phyloP scores from a whole-genome alignment of 352 stramenopile species.

The Salisapilia sapeloensis region DNA sequence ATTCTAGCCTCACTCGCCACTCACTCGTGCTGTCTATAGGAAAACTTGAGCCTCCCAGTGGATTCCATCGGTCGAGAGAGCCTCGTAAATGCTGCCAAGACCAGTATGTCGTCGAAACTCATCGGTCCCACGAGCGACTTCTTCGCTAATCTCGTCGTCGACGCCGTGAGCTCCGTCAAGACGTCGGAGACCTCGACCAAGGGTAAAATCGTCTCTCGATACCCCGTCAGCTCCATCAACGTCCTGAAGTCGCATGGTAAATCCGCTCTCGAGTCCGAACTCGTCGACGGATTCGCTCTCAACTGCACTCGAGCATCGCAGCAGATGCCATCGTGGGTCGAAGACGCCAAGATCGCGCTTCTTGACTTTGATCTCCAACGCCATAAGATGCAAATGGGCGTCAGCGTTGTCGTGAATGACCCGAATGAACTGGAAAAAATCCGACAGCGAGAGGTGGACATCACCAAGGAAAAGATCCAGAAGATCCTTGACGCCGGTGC shows the following conservation, averaged over 20 bases:
- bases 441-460: slow-evolving; percentile 98
- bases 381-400: slow-evolving; percentile 96
- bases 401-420: slow-evolving; percentile 85
- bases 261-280: slow-evolving; percentile 75
- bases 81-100: slow-evolving; percentile 95
- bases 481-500: slow-evolving; percentile 97
- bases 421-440: slow-evolving; percentile 96
- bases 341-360: slow-evolving; percentile 91
- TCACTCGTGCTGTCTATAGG: slow-evolving; percentile 6
- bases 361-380: slow-evolving; percentile 98
- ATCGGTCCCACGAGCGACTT: slow-evolving; percentile 94
- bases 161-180: slow-evolving; percentile 94
- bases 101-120: slow-evolving; percentile 99
- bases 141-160: slow-evolving; percentile 95
- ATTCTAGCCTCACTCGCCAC: no score
- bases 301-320: slow-evolving; percentile 95
- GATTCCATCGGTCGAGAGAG: slow-evolving; percentile 88
- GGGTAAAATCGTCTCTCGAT: slow-evolving; percentile 78
- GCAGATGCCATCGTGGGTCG: slow-evolving; percentile 94
- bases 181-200: slow-evolving; percentile 78
- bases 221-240: slow-evolving; percentile 97
- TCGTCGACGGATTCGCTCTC: slow-evolving; percentile 94
- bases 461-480: slow-evolving; percentile 99
- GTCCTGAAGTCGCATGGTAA: slow-evolving; percentile 96
- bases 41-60: slow-evolving; percentile 93